Evolutionary conservation across 208 protist species (phyloP), one percentile per base, ranked within the genome.

Genomic region (Leishmania braziliensis): DNA sequence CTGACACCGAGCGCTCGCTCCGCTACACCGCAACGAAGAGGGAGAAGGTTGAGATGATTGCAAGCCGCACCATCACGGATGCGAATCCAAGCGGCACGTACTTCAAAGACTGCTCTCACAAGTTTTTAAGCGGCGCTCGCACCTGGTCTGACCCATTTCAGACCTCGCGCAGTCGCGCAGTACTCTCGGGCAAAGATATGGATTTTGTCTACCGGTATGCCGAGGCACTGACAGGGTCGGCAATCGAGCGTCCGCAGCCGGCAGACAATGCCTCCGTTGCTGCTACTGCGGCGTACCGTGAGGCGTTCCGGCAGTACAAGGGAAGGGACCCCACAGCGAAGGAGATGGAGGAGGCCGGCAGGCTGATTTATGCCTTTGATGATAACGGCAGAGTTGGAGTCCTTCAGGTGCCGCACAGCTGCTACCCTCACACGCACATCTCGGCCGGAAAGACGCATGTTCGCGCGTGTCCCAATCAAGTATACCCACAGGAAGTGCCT

Each of bases 161-260:
- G 33, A 85, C 90, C 6, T 75, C 83, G 0, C 90, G 95, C 66
- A 82, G 83, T 58, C 89, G 88, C 75, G 74, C 75, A 39, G 84
- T 88, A 36, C 81, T 98, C 33, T 91, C 76, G 5, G 88, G 88
- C 29, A 81, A 86, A n/a, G 93, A 98, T 66, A 86, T 89, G 62
- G 92, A 95, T 77, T 98, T 98, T 81, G 92, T 94, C n/a, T 84
- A 93, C 77, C 92, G 92, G 43, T 96, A 96, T 75, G 91, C 93
- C 1, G 89, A 91, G 82, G 90, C 90, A 23, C 48, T 85, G 54
- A 91, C 89, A 20, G 77, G 87, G 50, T 81, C 69, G 0, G 77
- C 79, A 50, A 83, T 95, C 23, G 87, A 88, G 74, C 92, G 92
- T 5, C 84, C 62, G 56, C 66, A 58, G 33, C 50, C 39, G 60